These are phyloP conservation scores for Sphaerostilbella broomeana DNA, from an alignment of 2,329 filamentous ascomycete species.

Conservation along the genomic window DNA sequence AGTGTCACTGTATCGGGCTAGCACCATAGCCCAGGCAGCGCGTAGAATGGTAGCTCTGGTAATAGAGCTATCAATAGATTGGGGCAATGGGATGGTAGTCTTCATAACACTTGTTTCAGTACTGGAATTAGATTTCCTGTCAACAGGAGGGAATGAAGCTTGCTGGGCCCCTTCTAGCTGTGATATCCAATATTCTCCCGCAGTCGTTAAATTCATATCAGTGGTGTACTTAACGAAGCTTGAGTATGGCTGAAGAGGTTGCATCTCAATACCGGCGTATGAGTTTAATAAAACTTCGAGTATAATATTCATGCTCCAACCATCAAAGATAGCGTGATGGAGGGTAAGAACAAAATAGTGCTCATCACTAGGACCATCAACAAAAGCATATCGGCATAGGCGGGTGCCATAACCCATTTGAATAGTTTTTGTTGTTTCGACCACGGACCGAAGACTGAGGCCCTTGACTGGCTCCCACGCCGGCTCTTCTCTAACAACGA, in stretches of 20 bases:
- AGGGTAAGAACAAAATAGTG: constrained; percentile 1
- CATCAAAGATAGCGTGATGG: constrained; percentile 8
- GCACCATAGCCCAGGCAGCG: constrained; percentile 27
- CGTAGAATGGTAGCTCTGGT: constrained; percentile 21
- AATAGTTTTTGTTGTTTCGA: background rate
- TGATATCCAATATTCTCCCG: constrained; percentile 12
- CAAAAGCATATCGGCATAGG: background rate
- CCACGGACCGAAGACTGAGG: background rate
- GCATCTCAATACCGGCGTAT: background rate
- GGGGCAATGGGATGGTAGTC: constrained; percentile 4
- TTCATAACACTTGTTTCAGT: constrained; percentile 5
- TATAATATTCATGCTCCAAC: constrained; percentile 1
- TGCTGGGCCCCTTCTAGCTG: constrained; percentile 13
- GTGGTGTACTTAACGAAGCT: constrained; percentile 9
- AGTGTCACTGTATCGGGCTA: constrained; percentile 30
- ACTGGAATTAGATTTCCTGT: constrained; percentile 8
- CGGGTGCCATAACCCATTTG: constrained; percentile 1
- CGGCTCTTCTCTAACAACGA: background rate
- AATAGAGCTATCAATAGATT: background rate
- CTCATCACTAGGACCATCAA: background rate
- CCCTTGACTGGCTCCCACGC: constrained; percentile 1
- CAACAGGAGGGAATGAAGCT: background rate
- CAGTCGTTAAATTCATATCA: background rate
- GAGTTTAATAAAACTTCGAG: background rate
- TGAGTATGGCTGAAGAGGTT: background rate